Evolutionary conservation across 345 rosid species (phyloP).

Genomic region (Toxicodendron radicans): DNA sequence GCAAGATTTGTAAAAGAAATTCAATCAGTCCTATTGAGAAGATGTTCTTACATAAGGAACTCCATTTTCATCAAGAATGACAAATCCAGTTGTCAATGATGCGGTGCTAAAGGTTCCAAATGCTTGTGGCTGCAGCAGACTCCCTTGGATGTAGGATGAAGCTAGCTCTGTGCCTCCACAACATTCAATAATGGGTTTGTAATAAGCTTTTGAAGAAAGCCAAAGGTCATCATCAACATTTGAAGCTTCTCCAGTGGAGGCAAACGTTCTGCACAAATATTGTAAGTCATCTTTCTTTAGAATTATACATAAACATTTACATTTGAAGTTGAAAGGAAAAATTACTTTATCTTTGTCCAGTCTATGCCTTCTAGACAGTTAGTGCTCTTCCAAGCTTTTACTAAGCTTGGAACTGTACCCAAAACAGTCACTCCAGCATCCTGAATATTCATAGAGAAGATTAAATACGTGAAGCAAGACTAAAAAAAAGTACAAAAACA

Average conservation of each 20-base stretch:
- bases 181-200: conserved; percentile 71
- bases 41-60: conserved; percentile 51
- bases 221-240: conserved; percentile 88
- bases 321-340: background rate
- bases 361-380: conserved; percentile 69
- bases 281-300: conserved; percentile 10
- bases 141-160: conserved; percentile 72
- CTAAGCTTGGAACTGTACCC: conserved; percentile 92
- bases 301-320: conserved; percentile 1
- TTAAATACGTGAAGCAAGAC: background rate
- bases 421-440: conserved; percentile 83
- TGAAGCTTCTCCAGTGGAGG: conserved; percentile 82
- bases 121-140: conserved; percentile 77
- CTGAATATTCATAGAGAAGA: conserved; percentile 31
- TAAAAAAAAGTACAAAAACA: background rate
- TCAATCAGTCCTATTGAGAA: background rate
- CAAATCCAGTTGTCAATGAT: conserved; percentile 70
- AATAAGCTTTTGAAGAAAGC: conserved; percentile 84
- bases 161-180: conserved; percentile 95
- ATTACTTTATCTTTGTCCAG: conserved; percentile 80
- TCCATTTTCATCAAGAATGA: conserved; percentile 74
- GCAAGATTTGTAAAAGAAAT: background rate
- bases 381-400: conserved; percentile 77
- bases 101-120: conserved; percentile 84
- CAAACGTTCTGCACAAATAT: conserved; percentile 45